Percentiles rank a stretch among this genome's conserved stretches.
Evolutionary conservation across 2,329 filamentous ascomycete genomes (phyloP).

Genomic region (Arthrobotrys sinensis): DNA sequence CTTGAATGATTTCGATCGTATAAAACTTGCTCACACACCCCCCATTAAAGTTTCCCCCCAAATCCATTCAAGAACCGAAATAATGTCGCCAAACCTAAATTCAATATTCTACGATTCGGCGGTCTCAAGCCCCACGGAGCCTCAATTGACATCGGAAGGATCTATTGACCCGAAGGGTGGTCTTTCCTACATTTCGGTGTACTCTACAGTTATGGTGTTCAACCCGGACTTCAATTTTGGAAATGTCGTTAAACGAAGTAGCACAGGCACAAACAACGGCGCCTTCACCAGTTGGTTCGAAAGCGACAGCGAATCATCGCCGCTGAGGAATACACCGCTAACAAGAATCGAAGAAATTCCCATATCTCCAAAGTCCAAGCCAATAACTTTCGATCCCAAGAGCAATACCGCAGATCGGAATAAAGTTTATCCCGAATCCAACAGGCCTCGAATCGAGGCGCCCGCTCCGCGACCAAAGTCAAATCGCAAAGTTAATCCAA

Average conservation of each 20-base stretch:
- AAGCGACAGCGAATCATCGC: slow-evolving; percentile 47
- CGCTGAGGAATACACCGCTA: slow-evolving; percentile 3
- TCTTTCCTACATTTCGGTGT: slow-evolving; percentile 41
- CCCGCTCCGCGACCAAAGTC: slow-evolving; percentile 13
- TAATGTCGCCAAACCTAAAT: slow-evolving; percentile 41
- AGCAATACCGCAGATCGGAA: background rate
- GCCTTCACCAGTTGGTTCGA: slow-evolving; percentile 49
- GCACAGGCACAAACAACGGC: slow-evolving; percentile 7
- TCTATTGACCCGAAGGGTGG: slow-evolving; percentile 18
- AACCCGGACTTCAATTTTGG: slow-evolving; percentile 54
- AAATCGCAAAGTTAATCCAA: slow-evolving; percentile 39
- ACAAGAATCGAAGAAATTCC: slow-evolving; percentile 35
- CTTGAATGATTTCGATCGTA: slow-evolving; percentile 21
- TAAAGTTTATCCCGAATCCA: slow-evolving; percentile 17
- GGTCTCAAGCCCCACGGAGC: slow-evolving; percentile 22
- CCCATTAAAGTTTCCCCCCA: background rate
- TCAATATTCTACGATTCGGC: slow-evolving; percentile 43
- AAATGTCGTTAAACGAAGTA: slow-evolving; percentile 18
- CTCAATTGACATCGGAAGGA: slow-evolving; percentile 24
- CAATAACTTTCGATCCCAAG: slow-evolving; percentile 11
- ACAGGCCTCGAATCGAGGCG: slow-evolving; percentile 5
- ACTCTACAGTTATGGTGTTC: slow-evolving; percentile 54
- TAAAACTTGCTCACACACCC: slow-evolving; percentile 32
- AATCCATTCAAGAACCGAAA: slow-evolving; percentile 10
- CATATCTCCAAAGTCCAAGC: slow-evolving; percentile 27